These are phyloP conservation scores for Jamesozyma rosinii DNA, from an alignment of 805 yeast species.

Conservation along the genomic window DNA sequence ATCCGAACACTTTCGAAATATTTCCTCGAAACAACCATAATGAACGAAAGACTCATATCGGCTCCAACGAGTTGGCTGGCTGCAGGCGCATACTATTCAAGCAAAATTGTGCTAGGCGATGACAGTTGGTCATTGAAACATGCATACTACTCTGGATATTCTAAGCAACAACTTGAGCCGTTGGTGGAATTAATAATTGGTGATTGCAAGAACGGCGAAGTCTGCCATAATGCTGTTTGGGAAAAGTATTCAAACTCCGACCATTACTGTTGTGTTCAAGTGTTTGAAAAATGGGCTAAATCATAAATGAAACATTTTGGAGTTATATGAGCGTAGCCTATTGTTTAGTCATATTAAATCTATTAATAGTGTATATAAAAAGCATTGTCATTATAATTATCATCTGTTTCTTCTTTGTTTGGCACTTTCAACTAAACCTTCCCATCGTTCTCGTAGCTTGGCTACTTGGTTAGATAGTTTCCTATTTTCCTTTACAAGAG, in stretches of 20 bases:
- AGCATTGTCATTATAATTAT: not conserved
- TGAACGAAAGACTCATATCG: conserved; percentile 80
- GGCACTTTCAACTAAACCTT: conserved; percentile 56
- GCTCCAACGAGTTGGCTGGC: conserved; percentile 90
- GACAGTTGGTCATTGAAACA: conserved; percentile 80
- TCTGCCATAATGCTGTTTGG: conserved; percentile 63
- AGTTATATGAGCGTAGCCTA: not conserved
- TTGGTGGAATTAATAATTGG: conserved; percentile 60
- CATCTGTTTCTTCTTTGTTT: conserved; percentile 37
- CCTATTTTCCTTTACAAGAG: conserved; percentile 33
- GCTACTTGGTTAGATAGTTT: conserved; percentile 43
- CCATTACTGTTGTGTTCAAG: conserved; percentile 56
- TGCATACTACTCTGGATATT: conserved; percentile 79
- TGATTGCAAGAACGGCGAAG: conserved; percentile 45
- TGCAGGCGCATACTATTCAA: conserved; percentile 78
- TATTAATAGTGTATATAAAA: not conserved
- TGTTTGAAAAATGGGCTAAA: conserved; percentile 5
- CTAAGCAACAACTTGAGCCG: conserved; percentile 68
- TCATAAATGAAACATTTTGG: not conserved
- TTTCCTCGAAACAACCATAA: conserved; percentile 73
- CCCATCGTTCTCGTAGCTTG: conserved; percentile 54
- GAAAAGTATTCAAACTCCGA: conserved; percentile 79
- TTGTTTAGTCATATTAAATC: not conserved
- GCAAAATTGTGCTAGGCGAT: conserved; percentile 59
- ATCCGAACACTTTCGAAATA: conserved; percentile 86